Conservation (phyloP, 2,329 filamentous ascomycete genomes). For the Aureobasidium leucospermi region DNA sequence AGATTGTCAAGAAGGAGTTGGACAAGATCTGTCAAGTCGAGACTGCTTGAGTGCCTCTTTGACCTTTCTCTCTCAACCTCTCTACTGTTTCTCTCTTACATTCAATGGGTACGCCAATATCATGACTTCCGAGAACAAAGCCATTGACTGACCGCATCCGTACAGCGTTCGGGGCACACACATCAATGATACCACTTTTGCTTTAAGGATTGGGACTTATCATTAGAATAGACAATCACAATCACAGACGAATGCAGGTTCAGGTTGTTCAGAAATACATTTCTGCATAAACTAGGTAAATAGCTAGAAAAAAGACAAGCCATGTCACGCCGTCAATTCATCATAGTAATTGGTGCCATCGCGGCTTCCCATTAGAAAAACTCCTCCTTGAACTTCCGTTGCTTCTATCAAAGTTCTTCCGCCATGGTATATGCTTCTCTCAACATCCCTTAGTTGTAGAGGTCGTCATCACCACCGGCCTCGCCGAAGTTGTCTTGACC, state of each 20-base stretch:
- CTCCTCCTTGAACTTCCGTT: neutral
- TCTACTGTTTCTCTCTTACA: neutral
- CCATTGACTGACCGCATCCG: neutral
- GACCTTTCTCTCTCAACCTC: neutral
- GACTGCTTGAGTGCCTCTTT: neutral
- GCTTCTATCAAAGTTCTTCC: constrained; percentile 4
- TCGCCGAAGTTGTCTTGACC: constrained; percentile 17
- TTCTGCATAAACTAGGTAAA: neutral
- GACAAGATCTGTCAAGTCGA: constrained; percentile 16
- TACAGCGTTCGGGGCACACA: neutral
- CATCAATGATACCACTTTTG: constrained; percentile 6
- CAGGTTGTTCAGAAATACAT: constrained; percentile 2
- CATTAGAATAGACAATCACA: too few species aligned
- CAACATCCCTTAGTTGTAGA: constrained; percentile 70
- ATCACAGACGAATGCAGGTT: too few species aligned
- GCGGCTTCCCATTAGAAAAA: constrained; percentile 8
- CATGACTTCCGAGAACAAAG: neutral
- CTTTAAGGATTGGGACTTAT: too few species aligned
- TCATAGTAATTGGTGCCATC: neutral
- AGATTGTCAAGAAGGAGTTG: constrained; percentile 43
- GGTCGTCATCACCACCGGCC: constrained; percentile 63
- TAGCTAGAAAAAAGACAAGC: constrained; percentile 11
- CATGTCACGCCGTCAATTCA: constrained; percentile 10
- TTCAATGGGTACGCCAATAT: neutral
- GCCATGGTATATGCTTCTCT: neutral